A percentile compares a stretch with the other conserved stretches of the same genome.
These are phyloP conservation scores for Candida andamanensis DNA, from an alignment of 805 yeast species.

Conservation along the genomic window DNA sequence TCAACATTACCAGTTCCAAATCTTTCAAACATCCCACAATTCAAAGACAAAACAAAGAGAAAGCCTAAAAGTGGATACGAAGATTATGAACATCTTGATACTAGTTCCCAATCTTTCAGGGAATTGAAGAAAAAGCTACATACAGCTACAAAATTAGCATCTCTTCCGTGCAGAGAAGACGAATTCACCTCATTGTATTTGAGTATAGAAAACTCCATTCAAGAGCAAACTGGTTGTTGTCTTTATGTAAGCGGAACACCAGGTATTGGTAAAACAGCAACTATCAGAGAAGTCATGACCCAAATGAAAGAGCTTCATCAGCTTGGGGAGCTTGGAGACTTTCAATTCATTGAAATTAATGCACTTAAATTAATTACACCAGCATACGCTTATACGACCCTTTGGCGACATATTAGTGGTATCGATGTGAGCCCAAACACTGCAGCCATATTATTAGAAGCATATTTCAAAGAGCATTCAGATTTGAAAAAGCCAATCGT, in stretches of 20 bases:
- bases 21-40: no score
- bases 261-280: slow-evolving; percentile 96
- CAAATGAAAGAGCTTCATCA: slow-evolving; percentile 45
- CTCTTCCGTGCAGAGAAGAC: slow-evolving; percentile 81
- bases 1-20: no score
- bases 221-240: slow-evolving; percentile 71
- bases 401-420: slow-evolving; percentile 75
- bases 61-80: slow-evolving; percentile 5
- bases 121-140: slow-evolving; percentile 39
- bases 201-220: slow-evolving; percentile 66
- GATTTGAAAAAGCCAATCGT: slow-evolving; percentile 52
- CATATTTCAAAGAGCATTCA: slow-evolving; percentile 47
- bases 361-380: slow-evolving; percentile 84
- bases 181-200: slow-evolving; percentile 70
- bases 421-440: slow-evolving; percentile 52
- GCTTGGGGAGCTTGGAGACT: slow-evolving; percentile 32
- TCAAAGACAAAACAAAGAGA: slow-evolving; percentile 2
- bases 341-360: slow-evolving; percentile 81
- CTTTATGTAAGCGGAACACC: slow-evolving; percentile 95
- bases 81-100: slow-evolving; percentile 12
- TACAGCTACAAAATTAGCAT: slow-evolving; percentile 40
- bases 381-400: slow-evolving; percentile 69
- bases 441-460: slow-evolving; percentile 65
- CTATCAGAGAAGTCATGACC: slow-evolving; percentile 78
- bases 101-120: slow-evolving; percentile 27